These are phyloP conservation scores for Candida pseudoviswanathii DNA, from an alignment of 1,139 yeast genomes.

Conservation along the genomic window DNA sequence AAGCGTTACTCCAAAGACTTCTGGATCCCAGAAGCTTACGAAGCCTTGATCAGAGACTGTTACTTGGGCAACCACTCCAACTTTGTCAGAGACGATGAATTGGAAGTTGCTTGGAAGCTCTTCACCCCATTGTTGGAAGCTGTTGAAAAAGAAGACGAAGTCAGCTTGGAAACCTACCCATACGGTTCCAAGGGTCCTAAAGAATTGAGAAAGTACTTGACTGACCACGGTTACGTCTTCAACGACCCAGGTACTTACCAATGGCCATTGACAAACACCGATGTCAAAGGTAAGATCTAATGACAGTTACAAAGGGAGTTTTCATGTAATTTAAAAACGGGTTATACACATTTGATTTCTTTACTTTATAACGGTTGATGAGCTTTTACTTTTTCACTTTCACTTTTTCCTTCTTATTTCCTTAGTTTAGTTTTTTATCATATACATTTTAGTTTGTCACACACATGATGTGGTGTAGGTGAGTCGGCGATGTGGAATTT, in stretches of 20 bases:
- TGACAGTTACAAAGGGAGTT: background rate
- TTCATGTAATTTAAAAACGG: background rate
- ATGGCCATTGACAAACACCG: constrained; percentile 81
- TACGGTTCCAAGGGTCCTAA: constrained; percentile 94
- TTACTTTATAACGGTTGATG: background rate
- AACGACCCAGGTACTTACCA: constrained; percentile 64
- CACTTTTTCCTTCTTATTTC: background rate
- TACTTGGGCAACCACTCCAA: constrained; percentile 92
- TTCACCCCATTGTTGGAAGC: constrained; percentile 87
- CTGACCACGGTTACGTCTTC: constrained; percentile 68
- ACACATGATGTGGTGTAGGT: background rate
- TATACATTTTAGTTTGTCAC: background rate
- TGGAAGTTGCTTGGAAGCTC: constrained; percentile 88
- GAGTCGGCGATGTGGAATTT: background rate
- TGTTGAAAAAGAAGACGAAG: constrained; percentile 70
- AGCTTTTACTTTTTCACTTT: background rate
- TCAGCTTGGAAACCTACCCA: constrained; percentile 61
- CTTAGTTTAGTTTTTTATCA: background rate
- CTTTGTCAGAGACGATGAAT: constrained; percentile 97
- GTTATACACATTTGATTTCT: background rate
- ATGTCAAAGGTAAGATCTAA: constrained; percentile 29
- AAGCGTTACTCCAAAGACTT: constrained; percentile 77
- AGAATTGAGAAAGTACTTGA: constrained; percentile 60
- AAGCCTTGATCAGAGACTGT: constrained; percentile 90
- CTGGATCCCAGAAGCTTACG: constrained; percentile 98